Evolutionary conservation across 345 rosid species (phyloP).

Genomic region (Rhizophora mangle): DNA sequence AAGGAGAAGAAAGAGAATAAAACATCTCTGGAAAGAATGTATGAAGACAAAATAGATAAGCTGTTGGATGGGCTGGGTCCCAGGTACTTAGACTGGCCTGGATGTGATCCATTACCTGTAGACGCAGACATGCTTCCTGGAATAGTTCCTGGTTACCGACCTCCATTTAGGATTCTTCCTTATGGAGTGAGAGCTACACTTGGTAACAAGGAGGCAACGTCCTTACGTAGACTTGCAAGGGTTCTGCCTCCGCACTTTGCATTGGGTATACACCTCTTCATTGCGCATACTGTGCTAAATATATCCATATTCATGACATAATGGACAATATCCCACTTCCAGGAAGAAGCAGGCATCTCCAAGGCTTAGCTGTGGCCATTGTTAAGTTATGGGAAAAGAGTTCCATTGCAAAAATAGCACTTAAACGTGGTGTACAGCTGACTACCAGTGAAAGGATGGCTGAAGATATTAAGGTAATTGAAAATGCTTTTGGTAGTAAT

Average conservation of each 20-base stretch:
- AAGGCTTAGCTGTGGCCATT: slow-evolving; percentile 89
- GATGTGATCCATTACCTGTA: slow-evolving; percentile 75
- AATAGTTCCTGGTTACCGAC: slow-evolving; percentile 67
- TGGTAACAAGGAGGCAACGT: slow-evolving; percentile 61
- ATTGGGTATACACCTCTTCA: slow-evolving; percentile 48
- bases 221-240: slow-evolving; percentile 73
- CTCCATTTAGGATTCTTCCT: slow-evolving; percentile 87
- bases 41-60: slow-evolving; percentile 77
- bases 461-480: slow-evolving; percentile 81
- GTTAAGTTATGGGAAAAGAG: slow-evolving; percentile 79
- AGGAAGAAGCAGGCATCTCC: slow-evolving; percentile 91
- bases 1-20: slow-evolving; percentile 30
- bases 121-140: slow-evolving; percentile 96
- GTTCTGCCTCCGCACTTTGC: slow-evolving; percentile 96
- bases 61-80: slow-evolving; percentile 80
- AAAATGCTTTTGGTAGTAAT: background rate
- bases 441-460: slow-evolving; percentile 98
- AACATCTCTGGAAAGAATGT: slow-evolving; percentile 41
- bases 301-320: slow-evolving; percentile 2
- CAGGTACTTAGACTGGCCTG: slow-evolving; percentile 87
- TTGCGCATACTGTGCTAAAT: background rate
- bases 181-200: slow-evolving; percentile 79
- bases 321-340: slow-evolving; percentile 24
- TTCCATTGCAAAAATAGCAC: slow-evolving; percentile 77
- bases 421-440: slow-evolving; percentile 86